Evolutionary conservation across 345 rosid species (phyloP).

Genomic region (Salix purpurea): DNA sequence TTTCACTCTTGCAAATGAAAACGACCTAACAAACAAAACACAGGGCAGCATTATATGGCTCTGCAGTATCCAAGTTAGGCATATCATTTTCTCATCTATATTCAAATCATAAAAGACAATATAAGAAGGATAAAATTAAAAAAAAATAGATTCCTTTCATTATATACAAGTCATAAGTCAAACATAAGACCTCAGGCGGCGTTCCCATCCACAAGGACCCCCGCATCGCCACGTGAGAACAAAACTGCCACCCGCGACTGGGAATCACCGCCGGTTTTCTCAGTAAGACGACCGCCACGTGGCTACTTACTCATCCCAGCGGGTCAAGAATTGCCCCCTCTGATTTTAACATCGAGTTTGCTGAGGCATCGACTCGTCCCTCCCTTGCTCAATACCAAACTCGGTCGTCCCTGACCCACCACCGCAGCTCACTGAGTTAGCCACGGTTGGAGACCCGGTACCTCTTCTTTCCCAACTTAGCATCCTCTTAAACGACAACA

Average conservation of each 20-base stretch:
- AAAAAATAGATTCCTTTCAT: not conserved
- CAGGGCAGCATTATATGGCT: too few species aligned
- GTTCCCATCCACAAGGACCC: not conserved
- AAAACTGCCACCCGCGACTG: not conserved
- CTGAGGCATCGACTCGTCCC: slow-evolving; percentile 19
- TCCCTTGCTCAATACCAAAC: slow-evolving; percentile 44
- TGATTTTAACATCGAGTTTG: slow-evolving; percentile 6
- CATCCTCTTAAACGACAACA: slow-evolving; percentile 56
- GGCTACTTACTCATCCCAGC: not conserved
- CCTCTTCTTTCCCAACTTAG: slow-evolving; percentile 48
- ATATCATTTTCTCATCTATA: not conserved
- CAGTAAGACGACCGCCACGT: not conserved
- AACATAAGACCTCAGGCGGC: not conserved
- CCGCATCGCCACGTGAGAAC: not conserved
- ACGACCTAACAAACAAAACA: too few species aligned
- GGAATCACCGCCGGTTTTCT: slow-evolving; percentile 1
- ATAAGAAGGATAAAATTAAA: not conserved
- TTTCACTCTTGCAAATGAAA: too few species aligned
- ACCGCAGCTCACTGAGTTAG: slow-evolving; percentile 17
- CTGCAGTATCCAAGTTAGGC: too few species aligned
- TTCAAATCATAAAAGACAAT: not conserved
- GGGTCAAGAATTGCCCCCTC: not conserved
- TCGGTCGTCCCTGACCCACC: slow-evolving; percentile 20
- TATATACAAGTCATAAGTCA: not conserved
- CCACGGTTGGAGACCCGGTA: slow-evolving; percentile 21